Percentiles rank a stretch among this genome's conserved stretches.
Conservation (phyloP, 805 yeast genomes). For the Zygosaccharomyces siamensis region DNA sequence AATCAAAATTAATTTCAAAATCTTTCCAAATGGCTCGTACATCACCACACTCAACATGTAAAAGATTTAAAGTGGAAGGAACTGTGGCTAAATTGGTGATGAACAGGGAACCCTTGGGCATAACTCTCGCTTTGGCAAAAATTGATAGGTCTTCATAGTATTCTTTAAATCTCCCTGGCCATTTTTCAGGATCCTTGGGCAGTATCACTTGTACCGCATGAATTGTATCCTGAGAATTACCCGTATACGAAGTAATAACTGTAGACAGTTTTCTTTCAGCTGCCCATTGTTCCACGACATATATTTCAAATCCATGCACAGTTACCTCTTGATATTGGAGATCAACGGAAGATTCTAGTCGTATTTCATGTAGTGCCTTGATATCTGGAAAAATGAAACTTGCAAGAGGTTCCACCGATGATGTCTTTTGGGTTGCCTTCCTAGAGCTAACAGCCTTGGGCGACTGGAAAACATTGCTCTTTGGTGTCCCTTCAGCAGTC, state of each 20-base stretch:
- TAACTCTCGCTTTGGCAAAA: slow-evolving; percentile 64
- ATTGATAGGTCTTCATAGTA: slow-evolving; percentile 62
- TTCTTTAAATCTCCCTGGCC: slow-evolving; percentile 44
- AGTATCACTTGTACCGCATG: slow-evolving; percentile 57
- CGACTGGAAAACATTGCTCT: slow-evolving; percentile 2
- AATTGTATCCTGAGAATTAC: slow-evolving; percentile 63
- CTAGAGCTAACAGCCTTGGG: slow-evolving; percentile 3
- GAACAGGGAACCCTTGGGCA: slow-evolving; percentile 57
- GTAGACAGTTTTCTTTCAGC: slow-evolving; percentile 61
- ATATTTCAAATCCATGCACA: slow-evolving; percentile 76
- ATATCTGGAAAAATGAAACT: slow-evolving; percentile 52
- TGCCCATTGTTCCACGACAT: slow-evolving; percentile 94
- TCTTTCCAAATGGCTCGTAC: slow-evolving; percentile 45
- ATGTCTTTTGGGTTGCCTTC: slow-evolving; percentile 5
- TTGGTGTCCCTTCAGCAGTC: slow-evolving; percentile 1
- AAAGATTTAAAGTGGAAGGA: slow-evolving; percentile 66
- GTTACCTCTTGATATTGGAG: slow-evolving; percentile 43
- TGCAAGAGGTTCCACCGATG: slow-evolving; percentile 12
- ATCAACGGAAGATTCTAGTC: slow-evolving; percentile 38
- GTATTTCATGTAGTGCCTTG: slow-evolving; percentile 47
- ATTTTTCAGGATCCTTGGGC: slow-evolving; percentile 31
- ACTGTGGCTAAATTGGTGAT: slow-evolving; percentile 80
- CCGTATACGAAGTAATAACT: slow-evolving; percentile 78
- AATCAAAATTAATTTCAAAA: slow-evolving; percentile 70
- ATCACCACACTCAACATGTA: slow-evolving; percentile 65